Base-by-base conservation (phyloP, 2,329 filamentous ascomycete species). In the Epichloe sylvatica region DNA sequence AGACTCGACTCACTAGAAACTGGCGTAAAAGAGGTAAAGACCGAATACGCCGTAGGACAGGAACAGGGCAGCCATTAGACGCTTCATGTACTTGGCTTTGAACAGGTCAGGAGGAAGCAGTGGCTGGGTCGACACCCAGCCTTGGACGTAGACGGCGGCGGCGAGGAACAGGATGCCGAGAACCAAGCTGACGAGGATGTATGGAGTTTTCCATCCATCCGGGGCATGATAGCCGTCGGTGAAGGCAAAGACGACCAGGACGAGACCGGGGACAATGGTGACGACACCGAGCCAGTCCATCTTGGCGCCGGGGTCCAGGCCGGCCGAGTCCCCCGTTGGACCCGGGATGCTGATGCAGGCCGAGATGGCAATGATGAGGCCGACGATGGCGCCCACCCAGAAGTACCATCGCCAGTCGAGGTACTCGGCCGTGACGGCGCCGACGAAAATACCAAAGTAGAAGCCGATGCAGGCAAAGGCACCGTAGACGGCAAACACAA, bases 171-270 rank as follows among this genome's bases (percentile, higher is more conserved):
- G 50, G 5, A 75, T 65, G 0, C 86, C 86, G 1, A 84, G 38
- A 3, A 80, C 66, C 44, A 91, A 75, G 0, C 80, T 78, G 9
- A 81, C 68, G 39, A 77, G 76, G 37, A 91, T 81, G 55, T 88
- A 87, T 1, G 83, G 81, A 0, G 82, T 86, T n/a, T 64, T 69
- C 84, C 86, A 91, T 2, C 81, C 78, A 3, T 79, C 61, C 0
- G 80, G 75, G 0, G 83, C 83, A 61, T 86, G 79, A 0, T 80
- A 76, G 7, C 80, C 81, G 45, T 87, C 81, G 0, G 85, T 89
- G 47, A 92, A 76, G 0, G 85, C 83, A 57, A 82, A 91, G 0
- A 88, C 81, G 54, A 87, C 70, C 25, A 92, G 71, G 2, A 84
- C 71, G 12, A 89, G 64, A 0, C 82, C 85, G 0, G 74, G 72